Base-by-base conservation (phyloP, 257 asterid species). In the Verbascum thapsus region DNA sequence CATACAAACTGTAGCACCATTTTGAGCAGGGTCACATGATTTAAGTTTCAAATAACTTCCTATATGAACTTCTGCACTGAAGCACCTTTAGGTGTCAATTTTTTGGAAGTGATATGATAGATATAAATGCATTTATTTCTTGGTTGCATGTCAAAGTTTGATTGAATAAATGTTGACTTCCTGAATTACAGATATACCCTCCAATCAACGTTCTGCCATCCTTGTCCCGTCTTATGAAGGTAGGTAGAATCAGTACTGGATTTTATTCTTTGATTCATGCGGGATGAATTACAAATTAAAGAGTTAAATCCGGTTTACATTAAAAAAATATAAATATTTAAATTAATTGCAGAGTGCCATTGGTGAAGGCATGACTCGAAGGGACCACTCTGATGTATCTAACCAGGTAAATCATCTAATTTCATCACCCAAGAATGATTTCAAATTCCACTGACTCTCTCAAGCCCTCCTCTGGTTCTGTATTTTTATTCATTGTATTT, bases 341-440 rank as follows among this genome's bases (percentile, higher is more conserved):
- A 53, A 51, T 12, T 35, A 23, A 39, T 62, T 70, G 68, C 82
- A 87, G 95, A 87, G 94, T 78, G 95, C 95, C 73, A 87, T 87
- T 71, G 95, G 95, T 41, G 95, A 87, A 80, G 95, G 95, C 51
- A 87, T 87, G 95, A 87, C 95, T 34, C 84, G 92, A 45, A 75
- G 80, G 75, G 95, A 87, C 72, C 95, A 87, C 63, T 72, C 95
- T 54, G 95, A 87, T 78, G 95, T 87, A 49, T 87, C 95, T 64
- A 87, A 87, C 78, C 95, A 86, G 87, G 95, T 80, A 72, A 16
- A 38, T 20, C 9, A 3, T 11, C 50, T 35, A 54, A 34, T 44
- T 62, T 22, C 15, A 20, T 61, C 30, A 3, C 18, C n/a, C 23
- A 22, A 26, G 12, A 67, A 56, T 12, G 34, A 16, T 49, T 12